Conservation (phyloP, 306 rosid species). For the Citrullus amarus region DNA sequence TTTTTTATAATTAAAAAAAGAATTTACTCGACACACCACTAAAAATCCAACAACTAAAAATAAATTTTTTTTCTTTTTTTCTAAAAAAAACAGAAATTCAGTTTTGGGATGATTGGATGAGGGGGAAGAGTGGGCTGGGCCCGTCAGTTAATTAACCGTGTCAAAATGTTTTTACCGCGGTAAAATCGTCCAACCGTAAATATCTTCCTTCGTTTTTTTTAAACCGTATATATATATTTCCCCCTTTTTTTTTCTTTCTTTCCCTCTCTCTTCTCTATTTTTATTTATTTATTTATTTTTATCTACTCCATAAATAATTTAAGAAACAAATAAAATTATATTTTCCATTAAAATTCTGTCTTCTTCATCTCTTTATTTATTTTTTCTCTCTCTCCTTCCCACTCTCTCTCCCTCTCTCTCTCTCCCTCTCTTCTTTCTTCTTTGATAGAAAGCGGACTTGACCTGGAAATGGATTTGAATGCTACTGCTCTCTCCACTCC, state of each 20-base stretch:
- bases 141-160: constrained; percentile 6
- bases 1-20: too few relatives aligned
- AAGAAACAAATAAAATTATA: neutral
- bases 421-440: neutral
- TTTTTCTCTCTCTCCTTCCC: neutral
- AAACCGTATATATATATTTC: neutral
- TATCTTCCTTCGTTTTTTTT: neutral
- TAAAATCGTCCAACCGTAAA: constrained; percentile 7
- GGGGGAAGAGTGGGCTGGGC: neutral
- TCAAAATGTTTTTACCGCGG: neutral
- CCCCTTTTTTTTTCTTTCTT: neutral
- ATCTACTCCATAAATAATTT: neutral
- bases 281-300: neutral
- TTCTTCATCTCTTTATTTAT: neutral
- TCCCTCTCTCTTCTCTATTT: neutral
- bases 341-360: constrained; percentile 6
- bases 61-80: too few relatives aligned
- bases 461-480: constrained; percentile 18
- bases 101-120: constrained; percentile 2
- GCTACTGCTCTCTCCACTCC: constrained; percentile 1
- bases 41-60: too few relatives aligned
- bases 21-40: too few relatives aligned
- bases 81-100: neutral
- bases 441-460: constrained; percentile 7
- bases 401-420: too few relatives aligned